Conservation (phyloP, 1,139 yeast genomes). For the Candida sp. region DNA sequence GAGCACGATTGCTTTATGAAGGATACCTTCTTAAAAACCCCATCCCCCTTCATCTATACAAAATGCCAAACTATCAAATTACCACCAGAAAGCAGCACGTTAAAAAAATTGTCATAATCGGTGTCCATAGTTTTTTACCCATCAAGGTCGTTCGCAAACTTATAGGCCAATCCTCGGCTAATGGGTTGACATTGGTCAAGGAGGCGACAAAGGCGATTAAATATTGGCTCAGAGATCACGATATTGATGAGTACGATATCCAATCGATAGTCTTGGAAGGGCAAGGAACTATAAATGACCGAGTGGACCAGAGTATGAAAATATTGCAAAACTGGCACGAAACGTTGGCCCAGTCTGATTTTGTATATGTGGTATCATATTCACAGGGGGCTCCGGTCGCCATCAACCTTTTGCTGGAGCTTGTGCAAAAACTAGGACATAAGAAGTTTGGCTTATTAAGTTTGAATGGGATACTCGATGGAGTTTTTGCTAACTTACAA, state of each 20-base stretch:
- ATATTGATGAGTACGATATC: slow-evolving; percentile 24
- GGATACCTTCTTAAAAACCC: slow-evolving; percentile 24
- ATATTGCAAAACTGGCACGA: slow-evolving; percentile 44
- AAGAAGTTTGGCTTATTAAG: slow-evolving; percentile 39
- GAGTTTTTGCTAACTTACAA: slow-evolving; percentile 44
- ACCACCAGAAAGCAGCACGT: slow-evolving; percentile 13
- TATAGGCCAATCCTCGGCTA: slow-evolving; percentile 48
- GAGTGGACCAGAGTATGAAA: slow-evolving; percentile 31
- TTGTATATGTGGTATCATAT: slow-evolving; percentile 41
- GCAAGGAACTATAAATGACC: slow-evolving; percentile 42
- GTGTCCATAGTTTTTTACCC: slow-evolving; percentile 53
- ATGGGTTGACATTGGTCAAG: slow-evolving; percentile 30
- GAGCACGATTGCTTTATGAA: slow-evolving; percentile 32
- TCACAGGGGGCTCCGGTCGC: slow-evolving; percentile 46
- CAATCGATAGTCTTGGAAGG: slow-evolving; percentile 53
- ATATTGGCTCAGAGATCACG: slow-evolving; percentile 34
- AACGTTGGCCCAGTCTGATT: slow-evolving; percentile 34
- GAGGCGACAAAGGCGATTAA: slow-evolving; percentile 34
- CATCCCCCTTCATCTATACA: slow-evolving; percentile 34
- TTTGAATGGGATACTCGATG: slow-evolving; percentile 43
- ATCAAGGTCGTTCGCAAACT: slow-evolving; percentile 45
- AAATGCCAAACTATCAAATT: slow-evolving; percentile 12
- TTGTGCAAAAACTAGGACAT: slow-evolving; percentile 15
- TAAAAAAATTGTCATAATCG: slow-evolving; percentile 40
- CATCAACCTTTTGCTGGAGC: slow-evolving; percentile 34